phyloP scores from a whole-genome alignment of 495 filamentous ascomycete species.

The Lichenothelia convexa region DNA sequence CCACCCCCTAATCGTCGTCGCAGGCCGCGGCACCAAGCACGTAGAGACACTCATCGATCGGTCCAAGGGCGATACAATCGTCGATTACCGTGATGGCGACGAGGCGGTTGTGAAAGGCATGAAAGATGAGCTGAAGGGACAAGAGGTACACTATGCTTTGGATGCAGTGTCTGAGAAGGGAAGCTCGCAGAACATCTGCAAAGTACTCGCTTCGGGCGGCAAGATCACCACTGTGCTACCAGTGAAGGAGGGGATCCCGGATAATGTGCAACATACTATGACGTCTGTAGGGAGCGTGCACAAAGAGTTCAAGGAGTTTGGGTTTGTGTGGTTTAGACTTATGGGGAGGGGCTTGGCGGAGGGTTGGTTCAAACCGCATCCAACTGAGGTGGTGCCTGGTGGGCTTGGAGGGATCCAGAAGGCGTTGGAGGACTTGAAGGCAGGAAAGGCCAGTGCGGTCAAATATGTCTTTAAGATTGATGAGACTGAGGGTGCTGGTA shows the following conservation, averaged over 20 bases:
- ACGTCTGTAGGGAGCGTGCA: constrained; percentile 35
- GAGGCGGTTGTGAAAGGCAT: constrained; percentile 33
- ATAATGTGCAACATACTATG: constrained; percentile 8
- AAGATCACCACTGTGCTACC: constrained; percentile 39
- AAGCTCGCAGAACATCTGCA: constrained; percentile 27
- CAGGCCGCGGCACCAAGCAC: constrained; percentile 36
- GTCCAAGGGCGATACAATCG: constrained; percentile 44
- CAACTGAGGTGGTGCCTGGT: constrained; percentile 38
- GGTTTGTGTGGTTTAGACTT: constrained; percentile 18
- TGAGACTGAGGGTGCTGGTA: constrained; percentile 3
- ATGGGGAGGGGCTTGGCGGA: constrained; percentile 25
- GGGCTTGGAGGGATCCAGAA: constrained; percentile 39
- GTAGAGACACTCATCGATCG: constrained; percentile 42
- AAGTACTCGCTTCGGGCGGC: constrained; percentile 26
- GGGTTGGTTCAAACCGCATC: constrained; percentile 44
- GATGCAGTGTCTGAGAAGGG: constrained; percentile 42
- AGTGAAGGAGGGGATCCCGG: constrained; percentile 14
- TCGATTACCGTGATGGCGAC: constrained; percentile 52
- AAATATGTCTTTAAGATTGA: constrained; percentile 15
- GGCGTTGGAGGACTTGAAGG: constrained; percentile 29
- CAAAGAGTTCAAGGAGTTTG: constrained; percentile 34
- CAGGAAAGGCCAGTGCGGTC: constrained; percentile 13
- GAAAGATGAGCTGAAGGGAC: constrained; percentile 26
- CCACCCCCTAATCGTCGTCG: constrained; percentile 54
- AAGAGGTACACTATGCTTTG: constrained; percentile 28